phyloP scores from a whole-genome alignment of 1,139 yeast species.

The Zhuliangozyma blackwelliae region DNA sequence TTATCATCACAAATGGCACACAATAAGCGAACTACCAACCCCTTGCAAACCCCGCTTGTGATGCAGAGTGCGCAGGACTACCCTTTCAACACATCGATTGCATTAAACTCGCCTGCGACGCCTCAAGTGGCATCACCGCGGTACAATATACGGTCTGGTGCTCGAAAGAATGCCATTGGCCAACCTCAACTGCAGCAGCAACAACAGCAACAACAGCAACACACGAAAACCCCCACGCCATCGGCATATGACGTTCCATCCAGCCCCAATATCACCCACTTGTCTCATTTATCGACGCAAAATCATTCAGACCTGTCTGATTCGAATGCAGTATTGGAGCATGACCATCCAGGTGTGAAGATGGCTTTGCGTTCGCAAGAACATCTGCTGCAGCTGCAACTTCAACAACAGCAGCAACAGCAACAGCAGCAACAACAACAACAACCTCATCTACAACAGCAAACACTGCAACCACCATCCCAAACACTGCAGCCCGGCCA shows the following conservation, averaged over 20 bases:
- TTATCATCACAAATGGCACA: slow-evolving; percentile 15
- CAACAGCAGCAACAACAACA: slow-evolving; percentile 8
- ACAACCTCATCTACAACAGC: slow-evolving; percentile 7
- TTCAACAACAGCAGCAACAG: slow-evolving; percentile 5
- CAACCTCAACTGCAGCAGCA: slow-evolving; percentile 6
- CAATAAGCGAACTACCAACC: slow-evolving; percentile 31
- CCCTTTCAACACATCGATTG: slow-evolving; percentile 4
- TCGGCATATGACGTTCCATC: slow-evolving; percentile 42
- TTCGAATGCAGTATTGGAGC: slow-evolving; percentile 20
- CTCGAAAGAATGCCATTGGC: slow-evolving; percentile 6
- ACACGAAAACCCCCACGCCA: slow-evolving; percentile 39
- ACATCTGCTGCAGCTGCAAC: slow-evolving; percentile 7
- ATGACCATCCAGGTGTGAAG: not conserved
- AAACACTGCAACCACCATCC: slow-evolving; percentile 1
- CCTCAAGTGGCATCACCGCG: slow-evolving; percentile 8
- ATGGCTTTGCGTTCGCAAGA: slow-evolving; percentile 2
- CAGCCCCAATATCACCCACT: slow-evolving; percentile 32
- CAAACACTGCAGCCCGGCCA: slow-evolving; percentile 9
- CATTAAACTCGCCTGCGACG: slow-evolving; percentile 5
- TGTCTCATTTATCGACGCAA: slow-evolving; percentile 24
- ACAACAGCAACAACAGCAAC: slow-evolving; percentile 1
- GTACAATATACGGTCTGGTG: slow-evolving; percentile 2
- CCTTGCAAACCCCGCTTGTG: slow-evolving; percentile 11
- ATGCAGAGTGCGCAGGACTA: slow-evolving; percentile 10
- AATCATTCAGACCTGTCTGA: slow-evolving; percentile 43